A percentile compares a stretch with the other conserved stretches of the same genome.
phyloP scores from a whole-genome alignment of 2,329 filamentous ascomycete species.

The Metarhizium anisopliae region DNA sequence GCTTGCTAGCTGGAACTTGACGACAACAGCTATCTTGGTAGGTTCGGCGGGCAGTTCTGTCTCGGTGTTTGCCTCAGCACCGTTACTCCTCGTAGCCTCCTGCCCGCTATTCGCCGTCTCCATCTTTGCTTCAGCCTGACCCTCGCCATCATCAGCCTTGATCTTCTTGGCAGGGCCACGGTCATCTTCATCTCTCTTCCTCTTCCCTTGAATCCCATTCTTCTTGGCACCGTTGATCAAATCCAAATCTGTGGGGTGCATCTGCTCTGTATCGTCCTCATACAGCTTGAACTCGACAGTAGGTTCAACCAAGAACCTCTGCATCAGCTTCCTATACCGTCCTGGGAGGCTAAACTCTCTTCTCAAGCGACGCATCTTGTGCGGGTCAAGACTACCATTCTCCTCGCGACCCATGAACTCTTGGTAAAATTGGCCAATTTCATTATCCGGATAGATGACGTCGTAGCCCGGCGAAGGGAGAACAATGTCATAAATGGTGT shows the following conservation, averaged over 20 bases:
- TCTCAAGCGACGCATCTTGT: constrained; percentile 77
- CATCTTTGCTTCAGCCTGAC: neutral
- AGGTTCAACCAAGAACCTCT: constrained; percentile 56
- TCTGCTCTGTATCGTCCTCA: constrained; percentile 63
- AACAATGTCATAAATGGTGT: constrained; percentile 79
- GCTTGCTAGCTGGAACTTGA: constrained; percentile 68
- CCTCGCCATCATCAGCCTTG: constrained; percentile 6
- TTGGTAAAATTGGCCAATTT: constrained; percentile 73
- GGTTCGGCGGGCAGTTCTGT: constrained; percentile 13
- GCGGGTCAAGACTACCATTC: constrained; percentile 72
- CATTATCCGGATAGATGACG: constrained; percentile 76
- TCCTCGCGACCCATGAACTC: constrained; percentile 74
- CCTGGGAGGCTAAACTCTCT: constrained; percentile 85
- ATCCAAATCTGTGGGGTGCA: constrained; percentile 83
- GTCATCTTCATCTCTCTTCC: constrained; percentile 10
- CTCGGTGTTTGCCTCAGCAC: constrained; percentile 11
- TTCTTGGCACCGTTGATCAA: constrained; percentile 38
- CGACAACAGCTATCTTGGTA: constrained; percentile 51
- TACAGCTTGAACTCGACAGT: constrained; percentile 65
- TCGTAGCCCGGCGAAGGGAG: constrained; percentile 90
- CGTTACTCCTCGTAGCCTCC: constrained; percentile 7
- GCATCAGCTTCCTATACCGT: constrained; percentile 77
- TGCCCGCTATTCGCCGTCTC: neutral
- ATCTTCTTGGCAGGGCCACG: constrained; percentile 1
- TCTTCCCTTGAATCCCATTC: constrained; percentile 2